Percentiles rank a stretch among this genome's conserved stretches.
Evolutionary conservation across 108 stramenopile species (phyloP).

Genomic region (Skeletonema menzelii): DNA sequence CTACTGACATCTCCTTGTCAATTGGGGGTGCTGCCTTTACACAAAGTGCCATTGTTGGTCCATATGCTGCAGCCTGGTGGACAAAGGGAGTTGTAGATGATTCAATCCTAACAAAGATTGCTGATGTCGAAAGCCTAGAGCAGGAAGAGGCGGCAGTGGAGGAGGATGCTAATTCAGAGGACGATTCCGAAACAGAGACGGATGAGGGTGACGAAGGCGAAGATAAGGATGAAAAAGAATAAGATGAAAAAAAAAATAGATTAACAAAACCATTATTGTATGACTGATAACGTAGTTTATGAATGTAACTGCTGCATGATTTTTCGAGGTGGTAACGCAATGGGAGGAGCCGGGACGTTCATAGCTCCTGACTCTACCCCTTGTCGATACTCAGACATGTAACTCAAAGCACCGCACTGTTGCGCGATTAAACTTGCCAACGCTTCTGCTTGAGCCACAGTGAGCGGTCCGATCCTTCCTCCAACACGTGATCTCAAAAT

Average conservation of each 20-base stretch:
- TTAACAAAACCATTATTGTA: background rate
- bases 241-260: background rate
- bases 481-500: constrained; percentile 78
- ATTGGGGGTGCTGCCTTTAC: constrained; percentile 23
- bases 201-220: background rate
- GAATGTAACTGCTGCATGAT: constrained; percentile 9
- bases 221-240: constrained; percentile 1
- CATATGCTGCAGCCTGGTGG: constrained; percentile 44
- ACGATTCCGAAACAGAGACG: constrained; percentile 8
- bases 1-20: constrained; percentile 30
- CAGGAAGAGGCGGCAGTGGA: constrained; percentile 5
- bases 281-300: background rate
- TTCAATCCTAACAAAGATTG: constrained; percentile 15
- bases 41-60: constrained; percentile 13
- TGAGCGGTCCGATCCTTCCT: constrained; percentile 80
- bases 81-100: constrained; percentile 25
- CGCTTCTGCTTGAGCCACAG: constrained; percentile 79
- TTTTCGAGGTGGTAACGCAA: constrained; percentile 81
- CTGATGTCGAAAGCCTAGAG: constrained; percentile 16
- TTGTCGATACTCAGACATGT: constrained; percentile 81
- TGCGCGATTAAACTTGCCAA: constrained; percentile 74
- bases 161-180: constrained; percentile 12
- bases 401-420: constrained; percentile 84
- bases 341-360: constrained; percentile 70
- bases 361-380: constrained; percentile 55